Base-by-base conservation (phyloP, 1,284 basidiomycete genomes). In the Cronartium quercuum region DNA sequence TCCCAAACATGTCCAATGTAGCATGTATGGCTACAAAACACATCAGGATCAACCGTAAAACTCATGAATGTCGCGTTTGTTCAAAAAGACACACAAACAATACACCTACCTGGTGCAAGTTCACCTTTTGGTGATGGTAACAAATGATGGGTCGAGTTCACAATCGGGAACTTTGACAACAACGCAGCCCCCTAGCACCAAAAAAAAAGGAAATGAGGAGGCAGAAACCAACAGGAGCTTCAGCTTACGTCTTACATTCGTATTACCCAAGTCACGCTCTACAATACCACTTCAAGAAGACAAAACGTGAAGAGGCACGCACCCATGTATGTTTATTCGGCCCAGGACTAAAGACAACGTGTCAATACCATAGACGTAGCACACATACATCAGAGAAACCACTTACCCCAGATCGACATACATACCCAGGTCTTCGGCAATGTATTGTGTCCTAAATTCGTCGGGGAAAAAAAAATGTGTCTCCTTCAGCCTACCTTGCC, bases 121-220 rank as follows among this genome's bases (percentile, higher is more conserved):
- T 97, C 94, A 18, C 92, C 90, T 68, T 81, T 71, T 5, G 94
- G 94, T 0, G 92, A 94, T 0, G 94, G 93, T 34, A 96, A 85
- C 3, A 96, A 85, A 80, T 95, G 91, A 80, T 96, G 93, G 5
- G 88, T 90, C 3, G 91, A 91, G 79, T 90, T 89, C 79, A 96
- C 85, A 81, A 97, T 96, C 0, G 94, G 93, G 83, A 92, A 96
- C 87, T 94, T 94, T 9, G 91, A 91, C 5, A 94, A 83, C 3
- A 94, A 84, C 5, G 86, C 88, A 40, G 89, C 90, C 66, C 92
- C 92, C 69, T 73, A 24, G 1, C 6, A 5, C 29, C 60, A 38
- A 2, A 10, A 4, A 34, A 61, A 75, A 60, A 44, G 5, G 29
- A 24, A 13, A 75, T 29, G 41, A 21, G 18, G 29, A 75, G 41